phyloP scores from a whole-genome alignment of 2,329 filamentous ascomycete genomes.

The Neofusicoccum kwambonambiense region DNA sequence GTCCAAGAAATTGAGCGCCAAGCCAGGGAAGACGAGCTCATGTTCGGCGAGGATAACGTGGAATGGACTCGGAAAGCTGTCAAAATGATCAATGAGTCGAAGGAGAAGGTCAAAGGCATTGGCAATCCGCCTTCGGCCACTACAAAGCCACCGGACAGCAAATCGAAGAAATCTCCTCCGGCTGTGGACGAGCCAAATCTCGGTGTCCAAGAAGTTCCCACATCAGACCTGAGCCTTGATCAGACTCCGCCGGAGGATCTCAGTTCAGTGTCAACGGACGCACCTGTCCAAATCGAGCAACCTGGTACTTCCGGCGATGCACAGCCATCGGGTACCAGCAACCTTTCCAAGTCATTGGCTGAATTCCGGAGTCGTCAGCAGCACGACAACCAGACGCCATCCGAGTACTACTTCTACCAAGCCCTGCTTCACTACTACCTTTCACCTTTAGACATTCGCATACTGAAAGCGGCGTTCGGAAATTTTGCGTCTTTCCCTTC shows the following conservation, averaged over 20 bases:
- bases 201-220: neutral
- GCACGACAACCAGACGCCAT: slow-evolving; percentile 44
- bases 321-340: slow-evolving; percentile 1
- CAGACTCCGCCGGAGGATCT: neutral
- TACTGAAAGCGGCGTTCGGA: slow-evolving; percentile 85
- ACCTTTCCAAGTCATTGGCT: slow-evolving; percentile 15
- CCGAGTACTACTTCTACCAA: slow-evolving; percentile 83
- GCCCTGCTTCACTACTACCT: slow-evolving; percentile 85
- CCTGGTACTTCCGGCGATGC: neutral
- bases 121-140: slow-evolving; percentile 61
- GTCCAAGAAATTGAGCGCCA: slow-evolving; percentile 71
- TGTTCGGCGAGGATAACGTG: slow-evolving; percentile 83
- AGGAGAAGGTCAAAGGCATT: slow-evolving; percentile 70
- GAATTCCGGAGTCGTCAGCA: slow-evolving; percentile 30
- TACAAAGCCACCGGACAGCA: slow-evolving; percentile 51
- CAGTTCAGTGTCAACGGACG: neutral
- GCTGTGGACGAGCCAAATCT: neutral
- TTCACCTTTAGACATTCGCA: slow-evolving; percentile 86
- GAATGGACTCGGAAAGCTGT: slow-evolving; percentile 90
- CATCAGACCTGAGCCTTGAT: neutral
- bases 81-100: slow-evolving; percentile 68
- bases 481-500: slow-evolving; percentile 80
- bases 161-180: slow-evolving; percentile 44
- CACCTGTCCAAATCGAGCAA: neutral
- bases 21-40: slow-evolving; percentile 82